Evolutionary conservation across 2,329 filamentous ascomycete genomes (phyloP).

Genomic region (Xylariomycetidae sp.): DNA sequence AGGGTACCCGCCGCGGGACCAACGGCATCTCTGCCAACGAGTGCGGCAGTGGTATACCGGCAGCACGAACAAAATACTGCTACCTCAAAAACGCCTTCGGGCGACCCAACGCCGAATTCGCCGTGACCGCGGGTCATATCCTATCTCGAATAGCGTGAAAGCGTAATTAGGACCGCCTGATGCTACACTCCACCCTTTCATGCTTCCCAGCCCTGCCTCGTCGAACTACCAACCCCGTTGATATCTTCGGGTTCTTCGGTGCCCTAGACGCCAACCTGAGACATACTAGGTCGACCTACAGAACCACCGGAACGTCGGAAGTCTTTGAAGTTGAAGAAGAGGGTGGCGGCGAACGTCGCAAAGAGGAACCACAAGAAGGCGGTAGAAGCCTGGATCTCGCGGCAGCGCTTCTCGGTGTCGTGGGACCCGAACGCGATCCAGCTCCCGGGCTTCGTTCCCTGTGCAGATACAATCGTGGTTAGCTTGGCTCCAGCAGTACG

Average conservation of each 20-base stretch:
- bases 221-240: not conserved
- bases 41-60: too few relatives aligned
- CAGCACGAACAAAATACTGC: too few relatives aligned
- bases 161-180: too few relatives aligned
- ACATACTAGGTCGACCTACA: constrained; percentile 47
- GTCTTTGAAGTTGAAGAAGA: constrained; percentile 51
- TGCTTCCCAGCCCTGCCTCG: too few relatives aligned
- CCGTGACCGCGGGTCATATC: too few relatives aligned
- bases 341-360: constrained; percentile 51
- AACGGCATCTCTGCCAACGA: too few relatives aligned
- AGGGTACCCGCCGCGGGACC: too few relatives aligned
- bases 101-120: too few relatives aligned
- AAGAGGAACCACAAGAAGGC: constrained; percentile 80
- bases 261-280: constrained; percentile 47
- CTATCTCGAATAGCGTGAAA: too few relatives aligned
- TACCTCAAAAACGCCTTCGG: too few relatives aligned
- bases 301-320: constrained; percentile 47
- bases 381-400: constrained; percentile 67
- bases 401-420: constrained; percentile 61
- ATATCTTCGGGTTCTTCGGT: constrained; percentile 11
- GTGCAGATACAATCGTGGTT: constrained; percentile 2
- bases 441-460: constrained; percentile 40
- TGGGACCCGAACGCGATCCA: constrained; percentile 60
- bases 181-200: too few relatives aligned
- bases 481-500: constrained; percentile 3